A percentile compares a stretch with the other conserved stretches of the same genome.
Evolutionary conservation across 2,329 filamentous ascomycete species (phyloP).

Genomic region (Immersiporthe knoxdaviesiana): DNA sequence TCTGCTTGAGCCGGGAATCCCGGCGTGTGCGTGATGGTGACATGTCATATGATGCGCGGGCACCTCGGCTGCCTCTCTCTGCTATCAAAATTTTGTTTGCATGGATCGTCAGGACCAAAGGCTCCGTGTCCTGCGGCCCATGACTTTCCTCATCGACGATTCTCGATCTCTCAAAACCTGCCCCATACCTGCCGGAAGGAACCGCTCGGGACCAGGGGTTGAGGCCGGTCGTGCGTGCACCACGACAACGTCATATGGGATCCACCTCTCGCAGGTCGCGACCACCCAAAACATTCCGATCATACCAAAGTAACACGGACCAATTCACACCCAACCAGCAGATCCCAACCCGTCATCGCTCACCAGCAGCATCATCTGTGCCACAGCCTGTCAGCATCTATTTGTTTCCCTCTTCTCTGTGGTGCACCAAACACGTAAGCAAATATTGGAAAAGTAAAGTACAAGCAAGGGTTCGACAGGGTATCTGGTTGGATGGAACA

Average conservation of each 20-base stretch:
- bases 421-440: neutral
- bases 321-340: neutral
- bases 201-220: neutral
- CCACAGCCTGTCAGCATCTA: neutral
- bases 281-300: neutral
- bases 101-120: constrained; percentile 10
- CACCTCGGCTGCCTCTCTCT: neutral
- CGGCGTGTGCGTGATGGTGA: neutral
- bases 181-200: constrained; percentile 3
- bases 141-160: constrained; percentile 11
- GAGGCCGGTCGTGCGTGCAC: constrained; percentile 6
- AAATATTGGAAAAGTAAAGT: neutral
- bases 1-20: neutral
- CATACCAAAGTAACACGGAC: neutral
- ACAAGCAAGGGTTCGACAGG: neutral
- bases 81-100: neutral
- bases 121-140: neutral
- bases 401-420: neutral
- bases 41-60: neutral
- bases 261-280: constrained; percentile 12
- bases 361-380: neutral
- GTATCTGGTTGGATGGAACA: neutral
- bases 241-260: constrained; percentile 25
- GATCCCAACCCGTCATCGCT: neutral
- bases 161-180: neutral